Evolutionary conservation across 2,329 filamentous ascomycete genomes (phyloP).

Genomic region (Endothia cerciana): DNA sequence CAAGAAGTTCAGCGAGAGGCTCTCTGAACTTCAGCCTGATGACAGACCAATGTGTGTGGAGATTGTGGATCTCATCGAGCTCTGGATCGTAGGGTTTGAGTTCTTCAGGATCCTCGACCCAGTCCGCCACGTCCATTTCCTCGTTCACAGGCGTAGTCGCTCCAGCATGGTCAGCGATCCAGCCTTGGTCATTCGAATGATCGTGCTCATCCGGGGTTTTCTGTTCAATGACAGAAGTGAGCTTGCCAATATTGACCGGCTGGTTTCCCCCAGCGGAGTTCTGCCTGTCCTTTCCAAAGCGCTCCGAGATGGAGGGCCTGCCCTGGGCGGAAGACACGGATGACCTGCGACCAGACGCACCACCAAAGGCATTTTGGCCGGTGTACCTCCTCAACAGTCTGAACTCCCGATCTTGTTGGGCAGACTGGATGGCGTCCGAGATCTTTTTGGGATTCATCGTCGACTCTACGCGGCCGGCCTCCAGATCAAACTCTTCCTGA

Average conservation of each 20-base stretch:
- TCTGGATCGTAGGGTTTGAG: constrained; percentile 25
- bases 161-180: constrained; percentile 12
- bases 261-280: constrained; percentile 12
- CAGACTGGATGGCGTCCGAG: constrained; percentile 21
- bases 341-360: constrained; percentile 19
- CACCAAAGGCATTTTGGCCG: constrained; percentile 14
- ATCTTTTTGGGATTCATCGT: constrained; percentile 27
- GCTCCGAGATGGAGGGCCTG: constrained; percentile 3
- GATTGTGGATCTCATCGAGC: constrained; percentile 52
- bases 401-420: constrained; percentile 28
- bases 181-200: constrained; percentile 10
- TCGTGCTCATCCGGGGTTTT: constrained; percentile 21
- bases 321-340: constrained; percentile 20
- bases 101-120: constrained; percentile 21
- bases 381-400: constrained; percentile 25
- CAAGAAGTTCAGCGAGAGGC: constrained; percentile 56
- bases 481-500: constrained; percentile 24
- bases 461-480: constrained; percentile 26
- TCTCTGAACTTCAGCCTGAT: constrained; percentile 56
- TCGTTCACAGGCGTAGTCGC: constrained; percentile 11
- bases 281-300: constrained; percentile 19
- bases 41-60: constrained; percentile 51
- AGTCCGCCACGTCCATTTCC: constrained; percentile 18
- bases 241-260: constrained; percentile 13
- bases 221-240: constrained; percentile 22